Base-by-base conservation (phyloP, 1,284 basidiomycete genomes). In the Puccinia horiana region DNA sequence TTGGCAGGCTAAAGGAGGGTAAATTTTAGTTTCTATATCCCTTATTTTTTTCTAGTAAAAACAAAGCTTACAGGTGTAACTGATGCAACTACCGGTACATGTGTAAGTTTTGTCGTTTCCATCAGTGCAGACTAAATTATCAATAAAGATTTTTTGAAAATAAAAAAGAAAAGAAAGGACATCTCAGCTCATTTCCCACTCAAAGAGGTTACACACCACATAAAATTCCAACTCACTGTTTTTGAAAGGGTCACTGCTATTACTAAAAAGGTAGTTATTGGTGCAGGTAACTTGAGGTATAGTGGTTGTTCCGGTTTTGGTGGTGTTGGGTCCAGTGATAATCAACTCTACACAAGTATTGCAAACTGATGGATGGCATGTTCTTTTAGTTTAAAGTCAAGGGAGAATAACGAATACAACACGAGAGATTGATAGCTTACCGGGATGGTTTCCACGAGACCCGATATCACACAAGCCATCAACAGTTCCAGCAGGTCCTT, bases 111-210 rank as follows among this genome's bases (percentile, higher is more conserved):
- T 76, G 54, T 76, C 54, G 56, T 76, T 63, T 44, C 40, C 54
- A 47, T 56, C 74, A n/a, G 74, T 76, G 35, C 74, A 76, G 32
- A 76, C 74, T 65, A 42, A 65, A 65, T 65, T 12, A 65, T 54
- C 52, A n/a, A 54, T 18, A 54, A 54, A 54, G 20, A 49, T 73
- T 47, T n/a, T n/a, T n/a, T n/a, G n/a, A 52, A 6, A 47, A 8
- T 32, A 74, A 56, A 58, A 29, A 11, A 16, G 52, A 23, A 61
- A 76, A n/a, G n/a, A 52, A 73, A 54, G 3, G 1, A 42, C 26
- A 6, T 69, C 42, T 72, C 29, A 72, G 69, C 37, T 29, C 35
- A 9, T 37, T 29, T 74, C 3, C 4, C 29, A 26, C 6, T 56
- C 52, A 23, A 42, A 52, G 40, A 12, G 69, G n/a, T 18, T 32